Percentiles rank a stretch among this genome's conserved stretches.
Evolutionary conservation across 257 asterid species (phyloP).

Genomic region (Jacaranda mimosifolia): DNA sequence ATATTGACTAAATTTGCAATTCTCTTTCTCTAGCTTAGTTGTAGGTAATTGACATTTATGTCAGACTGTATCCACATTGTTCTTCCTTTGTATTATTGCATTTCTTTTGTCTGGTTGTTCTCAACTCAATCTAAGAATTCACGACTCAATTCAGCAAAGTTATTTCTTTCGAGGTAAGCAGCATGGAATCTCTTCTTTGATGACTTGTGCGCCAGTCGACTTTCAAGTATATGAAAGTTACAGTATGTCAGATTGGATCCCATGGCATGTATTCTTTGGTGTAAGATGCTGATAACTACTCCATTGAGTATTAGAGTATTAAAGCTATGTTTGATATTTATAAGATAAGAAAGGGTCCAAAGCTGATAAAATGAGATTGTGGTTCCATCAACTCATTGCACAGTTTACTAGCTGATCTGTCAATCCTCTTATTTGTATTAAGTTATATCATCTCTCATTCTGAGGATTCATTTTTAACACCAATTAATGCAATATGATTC

Average conservation of each 20-base stretch:
- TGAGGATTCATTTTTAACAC: too few species aligned
- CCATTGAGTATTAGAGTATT: too few species aligned
- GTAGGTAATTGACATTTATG: neutral
- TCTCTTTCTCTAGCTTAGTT: neutral
- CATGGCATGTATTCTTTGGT: neutral
- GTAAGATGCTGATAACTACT: too few species aligned
- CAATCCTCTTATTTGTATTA: too few species aligned
- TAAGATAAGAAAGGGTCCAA: neutral
- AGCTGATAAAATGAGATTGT: neutral
- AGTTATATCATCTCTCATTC: too few species aligned
- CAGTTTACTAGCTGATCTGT: too few species aligned
- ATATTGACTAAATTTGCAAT: slow-evolving; percentile 23
- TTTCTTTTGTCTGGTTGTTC: neutral
- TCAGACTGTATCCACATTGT: neutral
- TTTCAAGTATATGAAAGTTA: neutral
- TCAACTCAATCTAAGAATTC: neutral
- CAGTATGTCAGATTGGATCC: neutral
- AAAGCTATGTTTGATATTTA: too few species aligned
- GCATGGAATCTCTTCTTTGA: neutral
- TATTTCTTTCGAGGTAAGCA: neutral
- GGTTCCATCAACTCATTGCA: neutral
- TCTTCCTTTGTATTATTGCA: neutral
- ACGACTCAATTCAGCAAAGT: neutral
- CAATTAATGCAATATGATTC: slow-evolving; percentile 8
- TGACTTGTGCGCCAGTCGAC: neutral